Evolutionary conservation across 768 basidiomycete genomes (phyloP), one percentile per base, ranked within the genome.

Genomic region (Coprinellus aureogranulatus): DNA sequence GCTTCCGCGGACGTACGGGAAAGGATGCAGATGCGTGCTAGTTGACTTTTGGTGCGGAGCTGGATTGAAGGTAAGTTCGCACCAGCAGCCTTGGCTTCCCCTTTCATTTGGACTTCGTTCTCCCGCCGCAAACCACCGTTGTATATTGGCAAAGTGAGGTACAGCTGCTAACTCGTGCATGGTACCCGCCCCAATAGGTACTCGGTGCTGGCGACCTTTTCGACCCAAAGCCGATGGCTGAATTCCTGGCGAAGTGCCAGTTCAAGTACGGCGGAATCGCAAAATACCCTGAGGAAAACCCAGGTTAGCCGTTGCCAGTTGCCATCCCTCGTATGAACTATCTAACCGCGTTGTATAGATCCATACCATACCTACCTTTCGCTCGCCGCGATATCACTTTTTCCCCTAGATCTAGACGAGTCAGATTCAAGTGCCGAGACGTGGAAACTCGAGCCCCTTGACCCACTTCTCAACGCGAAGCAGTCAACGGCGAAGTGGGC

Each of bases 351-450:
- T n/a, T 8, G 14, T 16, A 45, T 65, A 89, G 96, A 99, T 75
- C 94, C 96, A 0, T 96, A 93, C 66, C 96, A 99, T 65, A 97
- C 95, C 0, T 98, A 98, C 69, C 77, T 98, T 28, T 85, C 92
- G 2, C 73, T 97, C 34, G 94, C 96, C 0, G 88, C 91, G 0
- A 65, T 95, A 20, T 78, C 92, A 1, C 79, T 95, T 65, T 84
- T 81, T 69, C 75, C 83, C 30, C 80, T 81, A n/a, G 66, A 65
- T 3, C 69, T 70, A 11, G 71, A 66, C 11, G 71, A 67, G 30
- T 40, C 62, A 4, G 62, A 70, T 14, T 48, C 68, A 16, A 62
- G 61, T 46, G 74, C 82, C 25, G 31, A 47, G 1, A 44, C 51
- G 2, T 89, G 89, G 87, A 72, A 67, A 28, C 77, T 95, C 11